Base-by-base conservation (phyloP, 2,329 filamentous ascomycete species). In the Botrytis medusae region DNA sequence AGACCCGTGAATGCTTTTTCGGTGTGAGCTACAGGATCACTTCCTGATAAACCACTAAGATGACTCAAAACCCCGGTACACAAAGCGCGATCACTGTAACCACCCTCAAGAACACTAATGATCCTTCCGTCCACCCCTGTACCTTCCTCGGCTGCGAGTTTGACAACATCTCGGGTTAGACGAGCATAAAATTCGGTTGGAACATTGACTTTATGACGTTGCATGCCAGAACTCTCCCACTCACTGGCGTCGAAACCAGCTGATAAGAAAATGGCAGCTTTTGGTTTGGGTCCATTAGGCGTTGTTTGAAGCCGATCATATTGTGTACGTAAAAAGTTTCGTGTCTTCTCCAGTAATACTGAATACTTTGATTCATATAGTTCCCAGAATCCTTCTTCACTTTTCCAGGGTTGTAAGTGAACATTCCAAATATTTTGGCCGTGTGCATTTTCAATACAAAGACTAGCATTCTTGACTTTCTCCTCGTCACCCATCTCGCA, bases 191-290 rank as follows among this genome's bases (percentile, higher is more conserved):
- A 99, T 71, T 95, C 93, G 0, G 95, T 99, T 0, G 96, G 95
- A 2, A 99, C 96, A 79, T 97, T 97, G 79, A 97, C 95, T 73
- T 93, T 92, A 82, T 99, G 96, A 64, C 96, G 89, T 82, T 99
- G 96, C 96, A 99, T 99, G 4, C 93, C 94, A 6, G 88, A 86
- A 29, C 92, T 91, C 82, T 99, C 96, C 90, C 93, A 97, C 81
- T 99, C 94, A 80, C 95, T 98, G 4, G 96, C 96, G 83, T 99
- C 96, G 77, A 99, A 99, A 0, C 96, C 97, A 2, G 96, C 95
- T 63, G 95, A 98, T 68, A 99, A 84, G 83, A 99, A 99, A 63
- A 99, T 94, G 48, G 93, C 95, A 2, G 93, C 93, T 79, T 92
- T 95, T 6, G 94, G 92, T 37, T 84, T 84, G 48, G 90, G 87